Conservation (phyloP, 164 flowering plant species). For the Aristolochia californica region DNA sequence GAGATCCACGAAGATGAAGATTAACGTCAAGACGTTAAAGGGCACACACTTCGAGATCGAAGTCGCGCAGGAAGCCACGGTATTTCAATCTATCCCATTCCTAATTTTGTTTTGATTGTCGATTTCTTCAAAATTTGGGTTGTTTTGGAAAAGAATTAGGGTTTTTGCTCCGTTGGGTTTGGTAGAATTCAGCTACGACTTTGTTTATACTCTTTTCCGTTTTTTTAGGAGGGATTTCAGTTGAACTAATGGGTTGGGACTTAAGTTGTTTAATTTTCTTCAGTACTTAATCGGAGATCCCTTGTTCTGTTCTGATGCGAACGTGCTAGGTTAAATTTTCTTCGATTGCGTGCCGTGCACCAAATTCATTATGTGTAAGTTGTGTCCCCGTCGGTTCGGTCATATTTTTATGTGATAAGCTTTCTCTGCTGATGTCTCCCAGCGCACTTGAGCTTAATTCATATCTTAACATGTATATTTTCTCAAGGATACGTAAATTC, state of each 20-base stretch:
- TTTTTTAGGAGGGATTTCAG: too few species aligned
- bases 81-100: constrained; percentile 7
- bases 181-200: not conserved
- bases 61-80: constrained; percentile 59
- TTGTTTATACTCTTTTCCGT: too few species aligned
- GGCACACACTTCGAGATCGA: constrained; percentile 71
- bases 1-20: constrained; percentile 42
- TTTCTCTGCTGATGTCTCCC: too few species aligned
- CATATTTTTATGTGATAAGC: too few species aligned
- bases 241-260: not conserved
- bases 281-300: not conserved
- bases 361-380: not conserved
- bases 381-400: too few species aligned
- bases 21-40: constrained; percentile 74
- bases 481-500: too few species aligned
- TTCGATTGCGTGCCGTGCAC: not conserved
- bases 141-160: not conserved
- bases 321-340: not conserved
- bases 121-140: not conserved
- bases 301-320: not conserved
- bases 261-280: not conserved
- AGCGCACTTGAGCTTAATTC: too few species aligned
- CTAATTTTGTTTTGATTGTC: not conserved
- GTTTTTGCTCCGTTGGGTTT: not conserved
- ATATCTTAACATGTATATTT: too few species aligned